Evolutionary conservation across 2,329 filamentous ascomycete species (phyloP).

Genomic region (Colletotrichum ledebouriae): DNA sequence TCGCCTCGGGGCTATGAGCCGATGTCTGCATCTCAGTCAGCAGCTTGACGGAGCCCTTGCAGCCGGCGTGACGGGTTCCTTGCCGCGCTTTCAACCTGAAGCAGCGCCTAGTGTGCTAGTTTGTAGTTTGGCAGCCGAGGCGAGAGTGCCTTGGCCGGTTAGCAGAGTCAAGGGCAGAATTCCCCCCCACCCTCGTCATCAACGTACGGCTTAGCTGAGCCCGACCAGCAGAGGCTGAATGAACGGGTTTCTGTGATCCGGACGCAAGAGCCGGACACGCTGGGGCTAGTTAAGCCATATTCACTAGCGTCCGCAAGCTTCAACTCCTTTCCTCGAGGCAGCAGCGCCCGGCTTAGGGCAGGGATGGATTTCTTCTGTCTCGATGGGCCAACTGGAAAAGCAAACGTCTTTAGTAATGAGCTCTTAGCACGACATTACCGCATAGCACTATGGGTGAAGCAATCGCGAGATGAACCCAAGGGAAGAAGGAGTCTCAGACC

Average conservation of each 20-base stretch:
- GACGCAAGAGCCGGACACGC: conserved; percentile 17
- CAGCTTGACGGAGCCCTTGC: conserved; percentile 32
- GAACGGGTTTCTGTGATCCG: conserved; percentile 29
- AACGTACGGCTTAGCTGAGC: conserved; percentile 14
- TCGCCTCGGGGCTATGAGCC: conserved; percentile 17
- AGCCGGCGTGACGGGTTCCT: conserved; percentile 32
- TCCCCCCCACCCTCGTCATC: neutral
- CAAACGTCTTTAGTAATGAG: conserved; percentile 2
- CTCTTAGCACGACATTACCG: conserved; percentile 7
- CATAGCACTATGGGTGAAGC: conserved; percentile 36
- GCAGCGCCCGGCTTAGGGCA: conserved; percentile 16
- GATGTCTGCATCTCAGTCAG: conserved; percentile 37
- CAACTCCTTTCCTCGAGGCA: conserved; percentile 9
- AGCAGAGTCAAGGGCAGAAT: conserved; percentile 13
- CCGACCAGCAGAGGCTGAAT: neutral
- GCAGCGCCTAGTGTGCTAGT: conserved; percentile 19
- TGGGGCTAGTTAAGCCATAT: conserved; percentile 38
- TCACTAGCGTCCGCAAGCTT: conserved; percentile 37
- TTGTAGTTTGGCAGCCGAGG: conserved; percentile 5
- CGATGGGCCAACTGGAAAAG: conserved; percentile 26
- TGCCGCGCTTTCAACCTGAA: conserved; percentile 38
- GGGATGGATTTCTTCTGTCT: conserved; percentile 40
- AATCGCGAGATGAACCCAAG: conserved; percentile 42
- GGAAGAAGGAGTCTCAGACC: conserved; percentile 40
- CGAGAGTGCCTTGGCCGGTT: conserved; percentile 7